A percentile compares a stretch with the other conserved stretches of the same genome.
These are phyloP conservation scores for Wallacemonas sp. DNA, from an alignment of 208 protist genomes.

Conservation along the genomic window DNA sequence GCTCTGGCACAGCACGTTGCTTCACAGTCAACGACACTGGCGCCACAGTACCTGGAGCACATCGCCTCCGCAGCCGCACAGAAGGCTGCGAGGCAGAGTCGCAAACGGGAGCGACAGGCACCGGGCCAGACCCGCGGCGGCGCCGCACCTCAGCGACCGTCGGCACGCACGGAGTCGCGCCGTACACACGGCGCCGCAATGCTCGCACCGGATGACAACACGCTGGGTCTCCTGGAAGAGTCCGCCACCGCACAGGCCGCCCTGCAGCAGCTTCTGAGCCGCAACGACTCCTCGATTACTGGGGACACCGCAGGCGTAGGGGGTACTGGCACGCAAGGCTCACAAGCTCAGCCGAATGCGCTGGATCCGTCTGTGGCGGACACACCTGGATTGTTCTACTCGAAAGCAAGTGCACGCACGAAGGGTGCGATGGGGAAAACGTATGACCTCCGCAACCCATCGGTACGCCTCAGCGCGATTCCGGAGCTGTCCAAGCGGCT, in stretches of 20 bases:
- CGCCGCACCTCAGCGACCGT: constrained; percentile 7
- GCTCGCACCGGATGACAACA: neutral
- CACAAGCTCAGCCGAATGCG: neutral
- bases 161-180: constrained; percentile 9
- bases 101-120: constrained; percentile 28
- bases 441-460: constrained; percentile 24
- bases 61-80: constrained; percentile 43
- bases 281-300: neutral
- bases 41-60: constrained; percentile 66
- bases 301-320: too few relatives aligned
- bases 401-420: constrained; percentile 8
- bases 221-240: constrained; percentile 12
- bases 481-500: constrained; percentile 36
- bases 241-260: constrained; percentile 1
- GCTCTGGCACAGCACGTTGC: constrained; percentile 55
- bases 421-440: neutral
- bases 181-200: neutral
- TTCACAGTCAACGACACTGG: constrained; percentile 42
- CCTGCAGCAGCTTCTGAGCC: neutral
- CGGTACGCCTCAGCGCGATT: constrained; percentile 39
- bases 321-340: neutral
- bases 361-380: neutral
- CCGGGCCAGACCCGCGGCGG: constrained; percentile 6
- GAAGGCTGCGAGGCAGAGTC: constrained; percentile 30
- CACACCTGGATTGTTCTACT: neutral